Percentiles rank a stretch among this genome's conserved stretches.
phyloP scores from a whole-genome alignment of 2,329 filamentous ascomycete genomes.

The Botrytis fabae region DNA sequence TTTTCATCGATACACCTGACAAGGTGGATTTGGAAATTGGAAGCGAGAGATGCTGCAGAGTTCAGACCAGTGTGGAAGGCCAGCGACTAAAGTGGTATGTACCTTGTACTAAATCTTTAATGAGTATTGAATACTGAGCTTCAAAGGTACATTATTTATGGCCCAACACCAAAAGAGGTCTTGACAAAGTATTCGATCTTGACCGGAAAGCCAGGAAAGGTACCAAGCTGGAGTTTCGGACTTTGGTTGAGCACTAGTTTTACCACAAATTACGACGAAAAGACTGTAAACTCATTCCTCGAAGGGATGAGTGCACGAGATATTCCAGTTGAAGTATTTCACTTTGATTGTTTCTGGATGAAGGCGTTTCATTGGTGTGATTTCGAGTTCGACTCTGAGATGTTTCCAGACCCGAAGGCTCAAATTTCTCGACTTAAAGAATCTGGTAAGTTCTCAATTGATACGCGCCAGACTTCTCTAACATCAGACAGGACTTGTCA shows the following conservation, averaged over 20 bases:
- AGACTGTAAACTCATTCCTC: conserved; percentile 58
- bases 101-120: neutral
- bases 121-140: neutral
- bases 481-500: conserved; percentile 42
- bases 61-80: conserved; percentile 68
- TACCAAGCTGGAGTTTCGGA: conserved; percentile 74
- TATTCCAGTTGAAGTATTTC: conserved; percentile 61
- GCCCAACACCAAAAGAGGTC: conserved; percentile 70
- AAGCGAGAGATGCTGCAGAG: conserved; percentile 68
- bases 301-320: conserved; percentile 57
- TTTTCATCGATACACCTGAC: conserved; percentile 72
- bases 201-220: conserved; percentile 63
- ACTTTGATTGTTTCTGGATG: conserved; percentile 66
- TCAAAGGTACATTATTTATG: conserved; percentile 64
- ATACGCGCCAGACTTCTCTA: neutral
- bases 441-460: conserved; percentile 36
- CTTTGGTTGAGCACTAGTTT: conserved; percentile 74
- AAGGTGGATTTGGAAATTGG: conserved; percentile 72
- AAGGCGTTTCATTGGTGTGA: conserved; percentile 65
- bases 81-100: conserved; percentile 65
- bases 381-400: conserved; percentile 58
- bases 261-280: conserved; percentile 60
- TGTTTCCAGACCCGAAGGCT: conserved; percentile 58
- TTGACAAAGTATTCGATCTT: conserved; percentile 65
- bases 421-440: conserved; percentile 56